Evolutionary conservation across 306 rosid genomes (phyloP), one percentile per base, ranked within the genome.

Genomic region (Prunus armeniaca): DNA sequence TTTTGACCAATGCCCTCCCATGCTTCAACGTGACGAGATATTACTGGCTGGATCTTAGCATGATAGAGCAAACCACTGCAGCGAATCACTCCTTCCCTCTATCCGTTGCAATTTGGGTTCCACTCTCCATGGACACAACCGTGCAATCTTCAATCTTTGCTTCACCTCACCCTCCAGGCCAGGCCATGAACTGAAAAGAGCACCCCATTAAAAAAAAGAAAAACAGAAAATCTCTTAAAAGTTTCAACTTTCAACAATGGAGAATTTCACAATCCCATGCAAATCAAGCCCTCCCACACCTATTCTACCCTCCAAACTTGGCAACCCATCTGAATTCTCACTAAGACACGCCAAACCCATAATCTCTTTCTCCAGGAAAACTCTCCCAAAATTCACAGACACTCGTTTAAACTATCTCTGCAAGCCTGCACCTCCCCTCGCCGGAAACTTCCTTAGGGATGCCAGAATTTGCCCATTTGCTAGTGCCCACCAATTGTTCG

Each of bases 401-500:
- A 50, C 83, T 82, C 86, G 75, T 12, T 85, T 94, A 88, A 78
- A 80, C 77, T 54, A 74, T 71, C 84, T 95, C 76, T 81, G 92
- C 86, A 81, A 65, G 58, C n/a, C n/a, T n/a, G n/a, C n/a, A n/a
- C n/a, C n/a, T n/a, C n/a, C n/a, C n/a, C n/a, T n/a, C n/a, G n/a
- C n/a, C n/a, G n/a, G n/a, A n/a, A n/a, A n/a, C n/a, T n/a, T n/a
- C n/a, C n/a, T n/a, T n/a, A n/a, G n/a, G n/a, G n/a, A n/a, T n/a
- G n/a, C n/a, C n/a, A n/a, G n/a, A n/a, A n/a, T n/a, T n/a, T n/a
- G n/a, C n/a, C n/a, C n/a, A n/a, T n/a, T n/a, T n/a, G n/a, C n/a
- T n/a, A n/a, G n/a, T n/a, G n/a, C n/a, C n/a, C n/a, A n/a, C n/a
- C n/a, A n/a, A n/a, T n/a, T n/a, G n/a, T n/a, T n/a, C n/a, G n/a